Conservation (phyloP, 2,329 filamentous ascomycete genomes). For the Colletotrichum somersetense region DNA sequence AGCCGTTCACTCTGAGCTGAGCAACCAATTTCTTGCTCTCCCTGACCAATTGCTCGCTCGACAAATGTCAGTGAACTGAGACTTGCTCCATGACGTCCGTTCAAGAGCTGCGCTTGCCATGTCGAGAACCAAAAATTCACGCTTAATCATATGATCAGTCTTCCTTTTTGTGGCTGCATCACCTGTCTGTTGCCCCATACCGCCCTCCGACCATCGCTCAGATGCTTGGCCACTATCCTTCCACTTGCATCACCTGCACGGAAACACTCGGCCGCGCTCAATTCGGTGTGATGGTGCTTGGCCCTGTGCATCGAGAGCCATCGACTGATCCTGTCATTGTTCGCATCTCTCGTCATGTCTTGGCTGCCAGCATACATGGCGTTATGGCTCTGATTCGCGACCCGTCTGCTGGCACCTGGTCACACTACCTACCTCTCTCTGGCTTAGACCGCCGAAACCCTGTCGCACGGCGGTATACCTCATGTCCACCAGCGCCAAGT, state of each 20-base stretch:
- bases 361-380: constrained; percentile 1
- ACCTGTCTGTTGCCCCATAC: constrained; percentile 11
- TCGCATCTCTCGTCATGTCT: background rate
- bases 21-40: background rate
- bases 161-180: constrained; percentile 34
- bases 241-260: constrained; percentile 13
- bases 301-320: background rate
- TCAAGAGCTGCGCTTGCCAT: constrained; percentile 28
- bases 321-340: background rate
- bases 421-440: constrained; percentile 21
- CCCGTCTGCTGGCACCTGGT: constrained; percentile 22
- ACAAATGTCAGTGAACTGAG: constrained; percentile 13
- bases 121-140: constrained; percentile 24
- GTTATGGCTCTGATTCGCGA: constrained; percentile 5
- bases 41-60: constrained; percentile 3
- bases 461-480: constrained; percentile 21
- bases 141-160: constrained; percentile 32
- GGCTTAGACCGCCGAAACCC: constrained; percentile 11
- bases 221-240: constrained; percentile 12
- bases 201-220: constrained; percentile 5
- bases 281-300: constrained; percentile 21
- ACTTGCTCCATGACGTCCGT: background rate
- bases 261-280: constrained; percentile 1
- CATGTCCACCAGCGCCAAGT: constrained; percentile 26
- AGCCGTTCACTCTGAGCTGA: background rate